phyloP scores from a whole-genome alignment of 2,329 filamentous ascomycete species.

The Trichoderma pleuroti region DNA sequence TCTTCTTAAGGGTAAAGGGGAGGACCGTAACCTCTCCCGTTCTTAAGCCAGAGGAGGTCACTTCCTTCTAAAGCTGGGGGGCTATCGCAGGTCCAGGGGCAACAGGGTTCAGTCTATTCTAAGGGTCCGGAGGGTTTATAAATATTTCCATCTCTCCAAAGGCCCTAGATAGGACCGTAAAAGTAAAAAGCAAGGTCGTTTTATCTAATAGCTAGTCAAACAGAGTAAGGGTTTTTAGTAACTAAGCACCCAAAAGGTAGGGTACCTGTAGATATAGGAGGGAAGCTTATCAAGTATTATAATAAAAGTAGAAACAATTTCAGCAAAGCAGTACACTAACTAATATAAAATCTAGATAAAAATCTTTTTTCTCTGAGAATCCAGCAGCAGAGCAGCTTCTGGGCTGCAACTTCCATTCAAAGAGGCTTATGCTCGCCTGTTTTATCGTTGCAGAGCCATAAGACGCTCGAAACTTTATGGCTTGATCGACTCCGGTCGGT shows the following conservation, averaged over 20 bases:
- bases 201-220: background rate
- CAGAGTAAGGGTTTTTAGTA: background rate
- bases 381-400: no score
- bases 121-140: background rate
- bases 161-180: background rate
- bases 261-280: no score
- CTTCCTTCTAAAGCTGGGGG: background rate
- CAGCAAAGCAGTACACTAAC: no score
- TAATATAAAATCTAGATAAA: no score
- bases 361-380: no score
- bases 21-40: background rate
- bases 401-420: no score
- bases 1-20: background rate
- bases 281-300: background rate
- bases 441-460: no score
- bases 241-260: background rate
- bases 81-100: background rate
- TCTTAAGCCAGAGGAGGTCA: background rate
- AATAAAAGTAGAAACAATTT: no score
- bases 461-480: no score
- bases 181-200: background rate
- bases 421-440: no score
- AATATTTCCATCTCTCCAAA: background rate
- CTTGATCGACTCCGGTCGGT: no score
- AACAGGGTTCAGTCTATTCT: background rate